These are phyloP conservation scores for Mycena venus DNA, from an alignment of 768 basidiomycete species.

Conservation along the genomic window DNA sequence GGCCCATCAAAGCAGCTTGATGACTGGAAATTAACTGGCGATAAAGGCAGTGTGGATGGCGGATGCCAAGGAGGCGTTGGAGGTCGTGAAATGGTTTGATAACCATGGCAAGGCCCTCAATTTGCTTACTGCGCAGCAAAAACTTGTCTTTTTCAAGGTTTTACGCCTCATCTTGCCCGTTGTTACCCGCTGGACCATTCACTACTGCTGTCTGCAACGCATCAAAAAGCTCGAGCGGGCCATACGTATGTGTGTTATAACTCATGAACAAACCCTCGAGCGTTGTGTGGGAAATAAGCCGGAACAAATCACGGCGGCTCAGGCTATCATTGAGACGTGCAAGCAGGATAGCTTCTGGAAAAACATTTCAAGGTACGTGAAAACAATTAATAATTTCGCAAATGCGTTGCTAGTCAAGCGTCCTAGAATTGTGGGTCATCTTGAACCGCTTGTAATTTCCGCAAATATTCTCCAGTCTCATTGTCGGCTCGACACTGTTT, in stretches of 20 bases:
- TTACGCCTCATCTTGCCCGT: conserved; percentile 30
- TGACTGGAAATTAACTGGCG: conserved; percentile 46
- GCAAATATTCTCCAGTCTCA: conserved; percentile 41
- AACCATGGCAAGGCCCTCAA: conserved; percentile 40
- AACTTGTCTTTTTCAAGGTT: background rate
- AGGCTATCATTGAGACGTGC: background rate
- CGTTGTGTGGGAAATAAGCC: background rate
- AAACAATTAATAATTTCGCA: background rate
- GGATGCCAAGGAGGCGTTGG: conserved; percentile 27
- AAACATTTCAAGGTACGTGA: conserved; percentile 18
- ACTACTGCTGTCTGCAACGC: conserved; percentile 32
- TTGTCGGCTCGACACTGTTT: conserved; percentile 40
- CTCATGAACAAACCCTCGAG: background rate
- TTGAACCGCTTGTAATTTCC: conserved; percentile 43
- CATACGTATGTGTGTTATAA: background rate
- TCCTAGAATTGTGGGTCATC: conserved; percentile 30
- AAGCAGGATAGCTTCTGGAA: conserved; percentile 23
- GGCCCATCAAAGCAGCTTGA: conserved; percentile 45
- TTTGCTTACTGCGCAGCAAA: conserved; percentile 25
- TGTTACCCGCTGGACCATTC: conserved; percentile 38
- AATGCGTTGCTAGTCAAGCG: no score
- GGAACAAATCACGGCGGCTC: conserved; percentile 2
- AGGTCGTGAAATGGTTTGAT: conserved; percentile 47
- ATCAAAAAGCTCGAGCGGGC: conserved; percentile 29
- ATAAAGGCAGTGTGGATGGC: conserved; percentile 25